phyloP scores from a whole-genome alignment of 306 rosid species.

The Prunus mongolica region DNA sequence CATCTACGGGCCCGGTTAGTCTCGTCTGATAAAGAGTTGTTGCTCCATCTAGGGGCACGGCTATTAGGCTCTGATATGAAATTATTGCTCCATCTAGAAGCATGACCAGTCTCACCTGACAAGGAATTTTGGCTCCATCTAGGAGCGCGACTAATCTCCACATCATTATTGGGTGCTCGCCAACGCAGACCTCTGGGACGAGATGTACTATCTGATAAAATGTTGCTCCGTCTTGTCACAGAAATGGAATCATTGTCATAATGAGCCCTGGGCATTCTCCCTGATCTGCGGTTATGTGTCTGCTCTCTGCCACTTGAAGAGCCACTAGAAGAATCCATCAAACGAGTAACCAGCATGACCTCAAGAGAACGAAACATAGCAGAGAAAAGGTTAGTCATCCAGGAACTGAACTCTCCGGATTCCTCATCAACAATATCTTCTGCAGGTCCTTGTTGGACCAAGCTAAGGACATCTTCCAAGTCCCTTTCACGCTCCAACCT shows the following conservation, averaged over 20 bases:
- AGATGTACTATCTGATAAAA: constrained; percentile 28
- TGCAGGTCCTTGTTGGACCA: constrained; percentile 38
- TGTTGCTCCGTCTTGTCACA: constrained; percentile 42
- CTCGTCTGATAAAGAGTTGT: neutral
- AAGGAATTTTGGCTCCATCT: constrained; percentile 34
- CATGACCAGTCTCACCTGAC: constrained; percentile 13
- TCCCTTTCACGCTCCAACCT: constrained; percentile 69
- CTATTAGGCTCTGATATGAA: constrained; percentile 6
- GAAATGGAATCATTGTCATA: constrained; percentile 31
- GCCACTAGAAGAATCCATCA: constrained; percentile 30
- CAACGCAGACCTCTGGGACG: constrained; percentile 27
- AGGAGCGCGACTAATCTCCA: constrained; percentile 19
- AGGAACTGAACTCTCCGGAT: constrained; percentile 19
- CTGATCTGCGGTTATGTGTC: constrained; percentile 29
- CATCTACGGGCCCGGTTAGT: neutral
- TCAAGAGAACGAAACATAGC: constrained; percentile 35
- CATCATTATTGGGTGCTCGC: constrained; percentile 21
- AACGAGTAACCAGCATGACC: constrained; percentile 16
- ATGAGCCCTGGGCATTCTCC: constrained; percentile 26
- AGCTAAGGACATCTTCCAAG: constrained; percentile 55
- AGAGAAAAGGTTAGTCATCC: constrained; percentile 33
- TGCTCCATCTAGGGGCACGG: constrained; percentile 18
- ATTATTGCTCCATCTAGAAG: constrained; percentile 40
- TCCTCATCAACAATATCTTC: constrained; percentile 23
- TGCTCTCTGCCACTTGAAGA: constrained; percentile 39